A percentile compares a stretch with the other conserved stretches of the same genome.
These are phyloP conservation scores for Rhodamnia rubescens DNA, from an alignment of 345 rosid species.

Conservation along the genomic window DNA sequence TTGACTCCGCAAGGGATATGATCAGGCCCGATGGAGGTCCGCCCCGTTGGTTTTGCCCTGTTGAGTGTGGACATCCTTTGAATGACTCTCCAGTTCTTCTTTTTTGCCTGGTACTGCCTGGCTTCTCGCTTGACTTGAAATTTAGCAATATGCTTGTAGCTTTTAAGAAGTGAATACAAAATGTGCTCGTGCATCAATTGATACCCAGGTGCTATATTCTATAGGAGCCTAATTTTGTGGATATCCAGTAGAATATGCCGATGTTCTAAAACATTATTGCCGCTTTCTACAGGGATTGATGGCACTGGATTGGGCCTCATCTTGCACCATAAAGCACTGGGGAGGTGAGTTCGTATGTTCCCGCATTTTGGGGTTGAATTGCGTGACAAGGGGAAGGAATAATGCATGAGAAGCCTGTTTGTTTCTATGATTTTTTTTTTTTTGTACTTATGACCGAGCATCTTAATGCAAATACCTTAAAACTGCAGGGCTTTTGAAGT, in stretches of 20 bases:
- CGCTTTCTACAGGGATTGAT: constrained; percentile 40
- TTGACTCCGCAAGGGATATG: constrained; percentile 48
- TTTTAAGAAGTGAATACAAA: not conserved
- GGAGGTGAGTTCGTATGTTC: constrained; percentile 47
- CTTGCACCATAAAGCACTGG: constrained; percentile 83
- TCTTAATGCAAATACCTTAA: not conserved
- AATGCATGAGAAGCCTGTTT: not conserved
- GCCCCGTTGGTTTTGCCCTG: constrained; percentile 91
- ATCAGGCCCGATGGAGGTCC: constrained; percentile 69
- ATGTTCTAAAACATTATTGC: not conserved
- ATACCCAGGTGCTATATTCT: not conserved
- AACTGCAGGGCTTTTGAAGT: constrained; percentile 72
- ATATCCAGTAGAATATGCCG: not conserved
- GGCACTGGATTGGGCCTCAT: constrained; percentile 78
- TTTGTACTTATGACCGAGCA: not conserved
- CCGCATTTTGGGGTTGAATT: not conserved
- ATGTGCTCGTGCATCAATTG: not conserved
- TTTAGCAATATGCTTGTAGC: not conserved
- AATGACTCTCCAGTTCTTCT: constrained; percentile 66
- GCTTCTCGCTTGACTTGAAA: not conserved
- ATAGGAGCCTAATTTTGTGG: not conserved
- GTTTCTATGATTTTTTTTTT: not conserved
- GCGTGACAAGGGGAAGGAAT: not conserved
- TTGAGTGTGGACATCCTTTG: constrained; percentile 64
- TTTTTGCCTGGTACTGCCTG: constrained; percentile 63